These are phyloP conservation scores for Myriosclerotinia curreyana DNA, from an alignment of 2,329 filamentous ascomycete genomes.

Conservation along the genomic window DNA sequence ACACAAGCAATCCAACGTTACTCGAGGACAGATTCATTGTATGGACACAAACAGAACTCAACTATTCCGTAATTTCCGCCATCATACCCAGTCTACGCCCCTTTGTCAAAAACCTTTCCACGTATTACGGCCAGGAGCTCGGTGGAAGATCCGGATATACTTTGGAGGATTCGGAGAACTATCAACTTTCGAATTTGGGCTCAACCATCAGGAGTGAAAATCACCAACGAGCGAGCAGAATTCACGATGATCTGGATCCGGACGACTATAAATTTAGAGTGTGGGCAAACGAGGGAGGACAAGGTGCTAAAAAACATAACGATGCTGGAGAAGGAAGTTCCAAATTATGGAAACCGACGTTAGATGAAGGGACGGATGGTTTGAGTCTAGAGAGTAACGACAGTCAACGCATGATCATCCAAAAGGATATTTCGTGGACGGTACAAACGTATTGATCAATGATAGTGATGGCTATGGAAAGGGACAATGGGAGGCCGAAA, in stretches of 20 bases:
- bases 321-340: not conserved
- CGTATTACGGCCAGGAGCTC: slow-evolving; percentile 36
- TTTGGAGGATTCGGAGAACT: slow-evolving; percentile 15
- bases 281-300: slow-evolving; percentile 17
- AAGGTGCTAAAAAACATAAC: not conserved
- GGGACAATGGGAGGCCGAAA: not conserved
- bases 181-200: slow-evolving; percentile 21
- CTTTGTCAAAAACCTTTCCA: slow-evolving; percentile 42
- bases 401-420: slow-evolving; percentile 29
- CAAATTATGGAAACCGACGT: not conserved
- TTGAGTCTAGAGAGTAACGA: slow-evolving; percentile 26
- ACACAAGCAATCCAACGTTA: slow-evolving; percentile 41
- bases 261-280: slow-evolving; percentile 24
- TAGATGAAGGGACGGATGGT: slow-evolving; percentile 1
- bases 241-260: slow-evolving; percentile 15
- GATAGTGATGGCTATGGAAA: not conserved
- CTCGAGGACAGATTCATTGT: slow-evolving; percentile 40
- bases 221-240: not conserved
- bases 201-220: not conserved
- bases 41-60: slow-evolving; percentile 44
- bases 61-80: slow-evolving; percentile 44
- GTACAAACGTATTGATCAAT: slow-evolving; percentile 25
- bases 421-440: slow-evolving; percentile 34
- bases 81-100: slow-evolving; percentile 47
- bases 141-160: slow-evolving; percentile 12